A percentile compares a stretch with the other conserved stretches of the same genome.
phyloP scores from a whole-genome alignment of 768 basidiomycete genomes.

The Mycena olivaceomarginata region DNA sequence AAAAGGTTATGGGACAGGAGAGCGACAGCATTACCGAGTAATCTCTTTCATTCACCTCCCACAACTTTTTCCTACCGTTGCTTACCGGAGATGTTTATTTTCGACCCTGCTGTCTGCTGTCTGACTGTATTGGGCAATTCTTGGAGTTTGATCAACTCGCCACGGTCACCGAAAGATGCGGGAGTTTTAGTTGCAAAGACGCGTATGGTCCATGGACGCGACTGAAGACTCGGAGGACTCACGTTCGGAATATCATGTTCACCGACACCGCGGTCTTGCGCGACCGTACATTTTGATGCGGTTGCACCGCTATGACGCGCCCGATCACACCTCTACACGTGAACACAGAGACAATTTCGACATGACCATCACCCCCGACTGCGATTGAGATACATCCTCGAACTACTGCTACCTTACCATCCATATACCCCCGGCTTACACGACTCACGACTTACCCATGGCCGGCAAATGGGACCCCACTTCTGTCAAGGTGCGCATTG shows the following conservation, averaged over 20 bases:
- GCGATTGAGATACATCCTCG: not conserved
- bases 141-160: no score
- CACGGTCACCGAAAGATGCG: no score
- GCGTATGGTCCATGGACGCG: not conserved
- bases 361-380: not conserved
- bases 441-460: slow-evolving; percentile 40
- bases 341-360: not conserved
- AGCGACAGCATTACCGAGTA: no score
- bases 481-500: slow-evolving; percentile 57
- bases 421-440: slow-evolving; percentile 33
- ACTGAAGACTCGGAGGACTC: not conserved
- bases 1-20: no score
- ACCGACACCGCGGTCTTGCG: not conserved
- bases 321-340: not conserved
- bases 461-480: slow-evolving; percentile 56
- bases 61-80: no score
- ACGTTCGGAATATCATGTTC: not conserved
- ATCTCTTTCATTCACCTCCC: no score
- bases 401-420: not conserved
- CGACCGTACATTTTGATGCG: not conserved
- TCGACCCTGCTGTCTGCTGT: no score
- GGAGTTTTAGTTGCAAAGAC: not conserved
- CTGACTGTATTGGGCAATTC: no score
- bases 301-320: slow-evolving; percentile 3
- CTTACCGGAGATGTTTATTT: no score